phyloP scores from a whole-genome alignment of 2,329 filamentous ascomycete genomes.

The Apiospora rasikravindrae region DNA sequence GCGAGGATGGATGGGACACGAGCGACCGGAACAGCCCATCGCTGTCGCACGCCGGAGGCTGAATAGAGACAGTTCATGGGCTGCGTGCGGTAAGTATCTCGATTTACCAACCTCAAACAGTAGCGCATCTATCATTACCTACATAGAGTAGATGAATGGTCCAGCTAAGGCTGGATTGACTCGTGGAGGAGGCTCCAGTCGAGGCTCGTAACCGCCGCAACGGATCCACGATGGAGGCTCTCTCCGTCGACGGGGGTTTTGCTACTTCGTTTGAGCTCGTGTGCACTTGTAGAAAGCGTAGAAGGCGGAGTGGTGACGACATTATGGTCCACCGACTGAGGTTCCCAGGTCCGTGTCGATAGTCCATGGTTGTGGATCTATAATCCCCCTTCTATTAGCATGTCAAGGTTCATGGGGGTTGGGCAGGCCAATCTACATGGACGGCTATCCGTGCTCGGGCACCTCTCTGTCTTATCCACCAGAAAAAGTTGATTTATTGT shows the following conservation, averaged over 20 bases:
- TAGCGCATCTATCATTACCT: not conserved
- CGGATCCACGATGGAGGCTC: constrained; percentile 6
- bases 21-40: not conserved
- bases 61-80: not conserved
- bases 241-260: constrained; percentile 3
- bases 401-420: constrained; percentile 11
- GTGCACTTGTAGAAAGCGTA: not conserved
- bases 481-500: not conserved
- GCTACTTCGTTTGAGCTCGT: not conserved
- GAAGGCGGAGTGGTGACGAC: constrained; percentile 14
- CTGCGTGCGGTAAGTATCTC: not conserved
- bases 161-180: not conserved
- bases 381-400: constrained; percentile 7
- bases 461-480: not conserved
- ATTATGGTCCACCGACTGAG: constrained; percentile 14
- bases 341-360: not conserved
- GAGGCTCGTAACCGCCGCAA: constrained; percentile 14
- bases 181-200: not conserved
- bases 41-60: not conserved
- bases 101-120: not conserved
- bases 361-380: not conserved
- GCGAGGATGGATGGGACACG: not conserved
- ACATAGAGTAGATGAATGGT: not conserved
- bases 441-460: not conserved
- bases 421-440: not conserved